These are phyloP conservation scores for Xylariales sp. DNA, from an alignment of 2,329 filamentous ascomycete species.

Conservation along the genomic window DNA sequence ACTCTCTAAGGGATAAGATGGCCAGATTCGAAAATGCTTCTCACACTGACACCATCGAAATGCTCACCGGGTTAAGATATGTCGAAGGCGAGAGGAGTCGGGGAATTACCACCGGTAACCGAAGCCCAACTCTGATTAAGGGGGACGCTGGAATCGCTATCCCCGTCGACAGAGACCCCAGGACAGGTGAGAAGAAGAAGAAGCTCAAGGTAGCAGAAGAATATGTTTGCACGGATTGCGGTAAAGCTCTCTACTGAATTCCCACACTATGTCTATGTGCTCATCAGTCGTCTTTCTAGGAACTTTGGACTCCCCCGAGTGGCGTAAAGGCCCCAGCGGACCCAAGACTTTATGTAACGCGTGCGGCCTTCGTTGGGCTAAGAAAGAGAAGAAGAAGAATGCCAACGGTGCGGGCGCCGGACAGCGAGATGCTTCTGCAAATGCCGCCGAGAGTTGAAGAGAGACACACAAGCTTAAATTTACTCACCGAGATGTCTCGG, in stretches of 20 bases:
- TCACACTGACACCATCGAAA: conserved; percentile 85
- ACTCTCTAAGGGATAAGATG: conserved; percentile 83
- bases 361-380: conserved; percentile 73
- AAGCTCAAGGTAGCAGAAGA: conserved; percentile 81
- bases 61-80: conserved; percentile 85
- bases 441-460: too few relatives aligned
- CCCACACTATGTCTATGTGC: too few relatives aligned
- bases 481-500: too few relatives aligned
- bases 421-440: conserved; percentile 7
- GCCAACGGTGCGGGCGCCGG: conserved; percentile 13
- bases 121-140: conserved; percentile 74
- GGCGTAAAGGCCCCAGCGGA: conserved; percentile 88
- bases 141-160: conserved; percentile 86
- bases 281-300: conserved; percentile 36
- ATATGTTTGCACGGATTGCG: conserved; percentile 94
- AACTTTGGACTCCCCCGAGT: conserved; percentile 89
- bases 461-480: too few relatives aligned
- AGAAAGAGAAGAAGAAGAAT: conserved; percentile 73
- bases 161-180: conserved; percentile 69
- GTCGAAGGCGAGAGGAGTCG: conserved; percentile 83
- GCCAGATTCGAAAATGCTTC: conserved; percentile 71
- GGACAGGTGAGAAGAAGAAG: conserved; percentile 76
- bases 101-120: conserved; percentile 82
- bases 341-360: conserved; percentile 96
- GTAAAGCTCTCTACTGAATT: conserved; percentile 41